Base-by-base conservation (phyloP, 1,284 basidiomycete species). In the Ceratobasidium theobromae region DNA sequence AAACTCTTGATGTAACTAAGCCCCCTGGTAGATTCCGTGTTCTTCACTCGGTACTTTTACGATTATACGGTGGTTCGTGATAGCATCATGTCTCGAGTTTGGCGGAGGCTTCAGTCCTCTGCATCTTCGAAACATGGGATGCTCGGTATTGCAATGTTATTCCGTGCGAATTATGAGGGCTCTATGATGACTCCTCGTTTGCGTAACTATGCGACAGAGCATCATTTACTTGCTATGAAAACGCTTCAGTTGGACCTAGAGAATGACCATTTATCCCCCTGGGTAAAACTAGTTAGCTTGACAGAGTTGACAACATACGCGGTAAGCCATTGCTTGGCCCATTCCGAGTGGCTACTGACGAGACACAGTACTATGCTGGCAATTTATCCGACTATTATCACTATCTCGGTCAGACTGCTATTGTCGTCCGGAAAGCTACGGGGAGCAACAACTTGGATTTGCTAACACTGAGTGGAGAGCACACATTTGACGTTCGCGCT, bases 401-500 rank as follows among this genome's bases (percentile, higher is more conserved):
- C 1, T 40, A 60, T 28, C 57, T 60, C 30, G 23, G 23, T 3
- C 45, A 48, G 25, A n/a, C 57, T 14, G 46, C 57, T 11, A 18
- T 32, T n/a, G 49, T 60, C 46, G 57, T 49, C 6, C 32, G 45
- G 28, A 49, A 25, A 11, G n/a, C 49, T 8, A 4, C 49, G 9
- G 45, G 46, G 5, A 25, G 41, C 28, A 25, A 38, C 23, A 27
- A 14, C 4, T n/a, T 60, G 18, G 57, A 60, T 8, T 60, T 60
- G 12, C 46, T 48, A 9, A 49, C 25, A 16, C 57, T 60, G 12
- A 38, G 57, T 8, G 57, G 57, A 6, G 57, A 60, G 14, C 28
- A 18, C 4, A 60, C 45, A 2, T 25, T 49, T 28, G 57, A 60
- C 33, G 40, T 60, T 14, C 45, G 45, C 4, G 33, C 28, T 14